Base-by-base conservation (phyloP, 352 stramenopile genomes). In the Phytopythium kandeliae region DNA sequence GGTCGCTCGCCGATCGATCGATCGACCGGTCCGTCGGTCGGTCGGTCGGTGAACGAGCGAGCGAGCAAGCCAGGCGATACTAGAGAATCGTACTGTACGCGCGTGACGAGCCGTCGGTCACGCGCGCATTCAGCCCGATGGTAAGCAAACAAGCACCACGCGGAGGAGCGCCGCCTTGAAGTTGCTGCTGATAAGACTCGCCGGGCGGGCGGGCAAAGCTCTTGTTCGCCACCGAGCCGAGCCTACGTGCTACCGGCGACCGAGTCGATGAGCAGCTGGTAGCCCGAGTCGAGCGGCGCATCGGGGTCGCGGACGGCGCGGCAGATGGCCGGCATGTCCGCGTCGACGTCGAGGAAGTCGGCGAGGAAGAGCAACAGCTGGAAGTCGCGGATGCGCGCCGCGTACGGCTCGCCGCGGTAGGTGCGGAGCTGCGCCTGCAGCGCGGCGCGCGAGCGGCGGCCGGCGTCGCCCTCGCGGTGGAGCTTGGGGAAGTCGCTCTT, bases 371-470 rank as follows among this genome's bases (percentile, higher is more conserved):
- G 63, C 12, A 99, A 70, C 38, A 98, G 67, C 50, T 98, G 90
- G 73, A 99, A 99, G 63, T 99, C 96, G 50, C 76, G 86, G 60
- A 99, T 81, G 54, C 96, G 76, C 71, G 98, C 95, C 16, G 93
- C 61, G 65, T 80, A 95, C 24, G 62, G 51, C 44, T 89, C 64
- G 49, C 57, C 49, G 34, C 67, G 64, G 60, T 87, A 78, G 51
- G 74, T 76, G 37, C 81, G 74, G 22, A 99, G 73, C 71, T 98
- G 92, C 48, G 74, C 40, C 68, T 98, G 98, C 55, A 99, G 85
- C 58, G 96, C 95, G 28, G 86, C 69, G 33, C 96, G 85, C 45
- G 78, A 92, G 48, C 91, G 96, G 33, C 46, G 60, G 28, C 19
- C 46, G 42, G 59, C 65, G 16, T 67, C 68, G 51, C 89, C 82